These are phyloP conservation scores for Oryza longistaminata DNA, from an alignment of 176 grass and related monocot genomes.

Conservation along the genomic window DNA sequence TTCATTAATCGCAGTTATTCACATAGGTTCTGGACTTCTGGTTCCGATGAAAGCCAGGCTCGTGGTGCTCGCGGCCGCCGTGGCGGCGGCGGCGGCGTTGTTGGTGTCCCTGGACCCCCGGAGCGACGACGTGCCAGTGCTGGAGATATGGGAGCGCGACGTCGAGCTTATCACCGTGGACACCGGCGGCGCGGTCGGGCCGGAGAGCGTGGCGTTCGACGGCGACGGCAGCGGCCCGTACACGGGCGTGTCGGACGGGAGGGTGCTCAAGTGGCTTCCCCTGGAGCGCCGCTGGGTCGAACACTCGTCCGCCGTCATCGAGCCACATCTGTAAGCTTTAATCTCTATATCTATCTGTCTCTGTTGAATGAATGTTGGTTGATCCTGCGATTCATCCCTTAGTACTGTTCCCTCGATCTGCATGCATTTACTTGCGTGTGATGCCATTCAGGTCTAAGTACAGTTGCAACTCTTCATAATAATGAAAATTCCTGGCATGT, in stretches of 20 bases:
- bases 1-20: neutral
- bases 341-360: no score
- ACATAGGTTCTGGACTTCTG: neutral
- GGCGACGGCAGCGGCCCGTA: neutral
- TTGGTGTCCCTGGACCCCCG: constrained; percentile 11
- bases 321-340: constrained; percentile 54
- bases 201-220: constrained; percentile 61
- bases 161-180: constrained; percentile 33
- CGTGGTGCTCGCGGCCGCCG: neutral
- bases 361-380: neutral
- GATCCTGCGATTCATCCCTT: neutral
- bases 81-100: neutral
- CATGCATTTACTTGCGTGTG: neutral
- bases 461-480: neutral
- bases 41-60: neutral
- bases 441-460: neutral
- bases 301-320: constrained; percentile 37
- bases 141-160: constrained; percentile 20
- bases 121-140: neutral
- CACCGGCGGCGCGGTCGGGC: constrained; percentile 41
- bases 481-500: neutral
- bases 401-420: neutral
- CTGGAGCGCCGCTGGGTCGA: constrained; percentile 4
- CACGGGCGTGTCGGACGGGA: constrained; percentile 65
- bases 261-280: constrained; percentile 60